These are phyloP conservation scores for Fusarium nurragi DNA, from an alignment of 2,329 filamentous ascomycete species.

Conservation along the genomic window DNA sequence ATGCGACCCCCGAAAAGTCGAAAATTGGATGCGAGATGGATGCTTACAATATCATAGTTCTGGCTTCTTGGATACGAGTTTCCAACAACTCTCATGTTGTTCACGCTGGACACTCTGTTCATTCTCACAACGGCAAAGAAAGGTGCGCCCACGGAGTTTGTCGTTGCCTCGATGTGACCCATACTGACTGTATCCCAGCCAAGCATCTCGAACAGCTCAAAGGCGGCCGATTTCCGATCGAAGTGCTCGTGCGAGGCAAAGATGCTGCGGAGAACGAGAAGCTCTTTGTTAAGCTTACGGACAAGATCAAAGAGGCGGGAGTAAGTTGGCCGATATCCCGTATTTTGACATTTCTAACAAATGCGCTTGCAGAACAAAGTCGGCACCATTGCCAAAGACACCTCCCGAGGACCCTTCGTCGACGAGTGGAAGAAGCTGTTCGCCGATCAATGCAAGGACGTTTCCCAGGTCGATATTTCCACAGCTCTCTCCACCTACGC, in stretches of 20 bases:
- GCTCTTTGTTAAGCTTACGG: slow-evolving; percentile 83
- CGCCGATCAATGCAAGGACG: slow-evolving; percentile 79
- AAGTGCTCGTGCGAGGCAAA: slow-evolving; percentile 91
- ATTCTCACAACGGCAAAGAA: slow-evolving; percentile 98
- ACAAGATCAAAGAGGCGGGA: slow-evolving; percentile 87
- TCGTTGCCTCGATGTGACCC: slow-evolving; percentile 7
- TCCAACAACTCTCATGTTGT: slow-evolving; percentile 91
- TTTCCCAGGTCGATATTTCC: slow-evolving; percentile 88
- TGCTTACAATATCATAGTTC: slow-evolving; percentile 68
- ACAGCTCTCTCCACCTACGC: slow-evolving; percentile 82
- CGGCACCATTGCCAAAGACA: slow-evolving; percentile 85
- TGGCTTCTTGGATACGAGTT: slow-evolving; percentile 99
- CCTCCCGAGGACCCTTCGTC: slow-evolving; percentile 85
- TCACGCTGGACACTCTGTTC: slow-evolving; percentile 88
- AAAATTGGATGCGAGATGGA: not conserved
- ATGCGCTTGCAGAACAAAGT: slow-evolving; percentile 76
- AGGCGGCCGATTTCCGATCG: slow-evolving; percentile 89
- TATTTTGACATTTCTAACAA: slow-evolving; percentile 20
- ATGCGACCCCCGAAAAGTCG: slow-evolving; percentile 49
- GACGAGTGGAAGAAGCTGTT: slow-evolving; percentile 95
- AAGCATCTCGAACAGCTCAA: slow-evolving; percentile 93
- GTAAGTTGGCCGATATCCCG: slow-evolving; percentile 60
- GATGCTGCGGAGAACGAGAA: slow-evolving; percentile 92
- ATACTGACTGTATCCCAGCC: slow-evolving; percentile 64
- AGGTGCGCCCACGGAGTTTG: slow-evolving; percentile 63